Evolutionary conservation across 2,329 filamentous ascomycete species (phyloP).

Genomic region (Exophiala calicioides): DNA sequence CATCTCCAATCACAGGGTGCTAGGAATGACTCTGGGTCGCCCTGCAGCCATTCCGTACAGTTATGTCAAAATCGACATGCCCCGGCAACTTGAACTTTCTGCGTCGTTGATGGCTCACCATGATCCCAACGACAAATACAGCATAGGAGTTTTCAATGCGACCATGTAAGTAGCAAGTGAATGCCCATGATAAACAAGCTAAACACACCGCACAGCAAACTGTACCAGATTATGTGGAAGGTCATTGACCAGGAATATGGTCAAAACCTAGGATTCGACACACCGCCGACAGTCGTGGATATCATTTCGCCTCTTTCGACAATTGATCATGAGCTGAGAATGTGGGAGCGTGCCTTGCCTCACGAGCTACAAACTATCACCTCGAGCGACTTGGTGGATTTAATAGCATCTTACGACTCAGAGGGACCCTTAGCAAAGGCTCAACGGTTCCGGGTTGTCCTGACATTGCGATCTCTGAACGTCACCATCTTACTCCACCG

Average conservation of each 20-base stretch:
- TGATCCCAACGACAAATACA: neutral
- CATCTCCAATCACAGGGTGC: too few relatives aligned
- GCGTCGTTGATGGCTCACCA: too few relatives aligned
- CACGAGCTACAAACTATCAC: slow-evolving; percentile 1
- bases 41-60: too few relatives aligned
- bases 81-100: too few relatives aligned
- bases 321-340: slow-evolving; percentile 8
- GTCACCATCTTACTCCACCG: slow-evolving; percentile 3
- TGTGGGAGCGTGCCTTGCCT: slow-evolving; percentile 1
- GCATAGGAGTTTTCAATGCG: slow-evolving; percentile 1
- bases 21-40: too few relatives aligned
- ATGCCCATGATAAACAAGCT: too few relatives aligned
- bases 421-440: neutral
- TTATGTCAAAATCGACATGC: too few relatives aligned
- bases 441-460: neutral
- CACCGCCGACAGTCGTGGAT: slow-evolving; percentile 1
- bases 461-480: slow-evolving; percentile 7
- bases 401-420: neutral
- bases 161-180: too few relatives aligned
- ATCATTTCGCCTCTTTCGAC: slow-evolving; percentile 2
- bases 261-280: slow-evolving; percentile 3
- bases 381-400: neutral
- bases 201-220: slow-evolving; percentile 2
- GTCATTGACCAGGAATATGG: slow-evolving; percentile 9
- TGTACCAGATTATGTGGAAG: slow-evolving; percentile 6